phyloP scores from a whole-genome alignment of 306 rosid species.

The Arachis stenosperma region DNA sequence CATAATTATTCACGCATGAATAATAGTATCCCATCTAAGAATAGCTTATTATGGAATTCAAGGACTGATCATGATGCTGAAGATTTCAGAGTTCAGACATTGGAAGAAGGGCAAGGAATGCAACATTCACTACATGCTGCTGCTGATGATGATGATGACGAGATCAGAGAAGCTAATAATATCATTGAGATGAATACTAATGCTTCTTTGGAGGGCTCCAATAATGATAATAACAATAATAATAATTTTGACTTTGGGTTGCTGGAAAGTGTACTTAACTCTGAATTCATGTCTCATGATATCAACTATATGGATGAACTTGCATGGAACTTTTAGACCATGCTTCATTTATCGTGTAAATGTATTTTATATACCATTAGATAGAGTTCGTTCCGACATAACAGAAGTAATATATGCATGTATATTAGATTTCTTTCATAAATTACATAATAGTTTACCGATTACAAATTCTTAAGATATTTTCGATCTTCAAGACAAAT shows the following conservation, averaged over 20 bases:
- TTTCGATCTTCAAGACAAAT: too few species aligned
- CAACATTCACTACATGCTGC: slow-evolving; percentile 17
- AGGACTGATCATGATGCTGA: slow-evolving; percentile 35
- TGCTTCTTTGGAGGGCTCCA: slow-evolving; percentile 42
- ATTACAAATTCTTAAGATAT: too few species aligned
- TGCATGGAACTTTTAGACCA: slow-evolving; percentile 67
- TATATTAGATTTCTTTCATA: neutral
- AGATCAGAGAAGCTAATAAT: slow-evolving; percentile 21
- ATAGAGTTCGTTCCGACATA: neutral
- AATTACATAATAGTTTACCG: neutral
- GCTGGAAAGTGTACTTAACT: slow-evolving; percentile 57
- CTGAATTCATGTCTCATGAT: slow-evolving; percentile 58
- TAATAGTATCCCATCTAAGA: too few species aligned
- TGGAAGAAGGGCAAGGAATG: slow-evolving; percentile 33
- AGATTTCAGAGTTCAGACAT: slow-evolving; percentile 24
- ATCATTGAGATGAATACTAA: slow-evolving; percentile 26
- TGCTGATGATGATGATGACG: slow-evolving; percentile 35
- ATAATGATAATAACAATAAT: too few species aligned
- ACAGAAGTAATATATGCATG: neutral
- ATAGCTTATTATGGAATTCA: slow-evolving; percentile 36
- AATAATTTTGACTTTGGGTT: slow-evolving; percentile 61
- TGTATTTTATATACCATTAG: too few species aligned
- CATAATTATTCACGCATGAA: too few species aligned
- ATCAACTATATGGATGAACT: slow-evolving; percentile 53
- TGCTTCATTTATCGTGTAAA: neutral